A percentile compares a stretch with the other conserved stretches of the same genome.
These are phyloP conservation scores for Salix suchowensis DNA, from an alignment of 345 rosid species.

Conservation along the genomic window DNA sequence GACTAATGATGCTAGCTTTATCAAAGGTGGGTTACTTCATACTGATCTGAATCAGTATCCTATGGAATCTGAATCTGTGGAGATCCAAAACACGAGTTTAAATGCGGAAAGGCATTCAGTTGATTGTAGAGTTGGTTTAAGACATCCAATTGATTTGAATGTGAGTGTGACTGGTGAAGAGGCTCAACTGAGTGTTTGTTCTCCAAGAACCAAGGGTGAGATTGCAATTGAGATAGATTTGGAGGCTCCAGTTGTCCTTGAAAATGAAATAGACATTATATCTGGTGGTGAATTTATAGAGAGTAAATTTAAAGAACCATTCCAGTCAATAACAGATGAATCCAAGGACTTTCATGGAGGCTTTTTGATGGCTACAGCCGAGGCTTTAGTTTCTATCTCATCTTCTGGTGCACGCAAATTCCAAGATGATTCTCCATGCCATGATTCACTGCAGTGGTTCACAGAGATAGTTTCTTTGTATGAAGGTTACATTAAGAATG, in stretches of 20 bases:
- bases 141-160: slow-evolving; percentile 60
- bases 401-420: slow-evolving; percentile 22
- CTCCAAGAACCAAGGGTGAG: slow-evolving; percentile 32
- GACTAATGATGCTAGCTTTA: slow-evolving; percentile 11
- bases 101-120: slow-evolving; percentile 5
- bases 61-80: slow-evolving; percentile 11
- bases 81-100: slow-evolving; percentile 3
- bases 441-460: slow-evolving; percentile 54
- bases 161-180: slow-evolving; percentile 39
- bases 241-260: slow-evolving; percentile 46
- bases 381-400: slow-evolving; percentile 58
- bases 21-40: slow-evolving; percentile 12
- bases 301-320: slow-evolving; percentile 22
- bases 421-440: slow-evolving; percentile 6
- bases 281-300: slow-evolving; percentile 22
- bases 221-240: slow-evolving; percentile 45
- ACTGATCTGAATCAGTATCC: slow-evolving; percentile 14
- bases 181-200: slow-evolving; percentile 18
- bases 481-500: slow-evolving; percentile 19
- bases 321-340: slow-evolving; percentile 13
- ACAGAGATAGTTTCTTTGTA: slow-evolving; percentile 42
- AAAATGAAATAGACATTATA: slow-evolving; percentile 15
- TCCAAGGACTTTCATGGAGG: slow-evolving; percentile 19
- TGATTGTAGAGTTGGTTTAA: slow-evolving; percentile 18
- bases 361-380: slow-evolving; percentile 43